phyloP scores from a whole-genome alignment of 2,329 filamentous ascomycete species.

The Alternaria sp. region DNA sequence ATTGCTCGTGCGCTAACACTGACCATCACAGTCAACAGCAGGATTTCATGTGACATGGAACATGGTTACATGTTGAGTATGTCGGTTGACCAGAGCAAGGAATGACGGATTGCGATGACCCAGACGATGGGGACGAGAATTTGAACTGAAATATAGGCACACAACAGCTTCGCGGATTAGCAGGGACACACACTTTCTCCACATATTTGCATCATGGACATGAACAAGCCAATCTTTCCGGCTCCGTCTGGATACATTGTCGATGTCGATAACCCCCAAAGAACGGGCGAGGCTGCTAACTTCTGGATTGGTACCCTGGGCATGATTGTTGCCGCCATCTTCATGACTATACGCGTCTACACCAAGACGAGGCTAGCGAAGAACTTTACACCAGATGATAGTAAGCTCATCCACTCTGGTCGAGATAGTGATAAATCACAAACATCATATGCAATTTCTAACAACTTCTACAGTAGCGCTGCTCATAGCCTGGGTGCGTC shows the following conservation, averaged over 20 bases:
- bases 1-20: background rate
- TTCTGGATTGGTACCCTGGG: slow-evolving; percentile 29
- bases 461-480: slow-evolving; percentile 10
- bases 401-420: slow-evolving; percentile 4
- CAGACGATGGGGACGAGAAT: background rate
- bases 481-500: slow-evolving; percentile 18
- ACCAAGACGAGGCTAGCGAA: slow-evolving; percentile 28
- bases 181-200: background rate
- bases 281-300: slow-evolving; percentile 15
- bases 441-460: no score
- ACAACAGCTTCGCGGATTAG: background rate
- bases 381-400: slow-evolving; percentile 33
- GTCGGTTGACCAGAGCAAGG: background rate
- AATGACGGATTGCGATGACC: background rate
- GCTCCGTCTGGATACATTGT: slow-evolving; percentile 36
- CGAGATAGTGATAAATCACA: no score
- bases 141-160: background rate
- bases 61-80: background rate
- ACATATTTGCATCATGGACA: slow-evolving; percentile 4
- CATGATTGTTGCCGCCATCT: slow-evolving; percentile 25
- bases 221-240: slow-evolving; percentile 19
- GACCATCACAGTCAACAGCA: background rate
- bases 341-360: slow-evolving; percentile 34
- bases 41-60: background rate
- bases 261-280: slow-evolving; percentile 33